Evolutionary conservation across 345 rosid genomes (phyloP), one percentile per base, ranked within the genome.

Genomic region (Stellera chamaejasme): DNA sequence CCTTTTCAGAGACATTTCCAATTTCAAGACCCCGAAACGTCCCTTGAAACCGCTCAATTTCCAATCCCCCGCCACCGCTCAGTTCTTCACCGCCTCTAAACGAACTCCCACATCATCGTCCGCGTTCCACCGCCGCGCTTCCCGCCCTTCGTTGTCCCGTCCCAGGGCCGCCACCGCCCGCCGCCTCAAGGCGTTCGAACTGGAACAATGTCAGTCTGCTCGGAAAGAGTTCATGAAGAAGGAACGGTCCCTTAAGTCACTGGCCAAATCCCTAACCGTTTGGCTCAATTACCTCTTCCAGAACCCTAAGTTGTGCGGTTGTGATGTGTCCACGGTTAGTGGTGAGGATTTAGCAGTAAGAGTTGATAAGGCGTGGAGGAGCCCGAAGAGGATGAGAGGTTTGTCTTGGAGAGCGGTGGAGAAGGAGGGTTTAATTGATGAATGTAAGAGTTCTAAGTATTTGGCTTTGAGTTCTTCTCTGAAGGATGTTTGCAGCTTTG

Each of bases 11-110:
- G 96, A 88, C 75, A 70, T 88, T 14, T 86, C 98, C 3, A 92
- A 92, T 67, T 82, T 83, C 79, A 86, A 78, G 71, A 92, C 98
- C 58, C 97, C 97, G 4, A 77, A 77, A 36, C 93, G 94, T 27
- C 63, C 80, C 44, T 69, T 77, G 0, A 66, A 60, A 19, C 45
- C 49, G 13, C 45, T 62, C 14, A 67, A 64, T 27, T 59, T 75
- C 65, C 63, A 74, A 5, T 70, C 96, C 42, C 90, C 96, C 56
- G 66, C 61, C 71, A 32, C 39, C 39, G 39, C 79, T 13, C 72
- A 66, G 0, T 77, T 69, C 82, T 88, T 85, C 79, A 80, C 93
- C 13, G 88, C 90, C 4, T 69, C 83, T 49, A 82, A 86, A 46
- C 72, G 62, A 59, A 85, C 91, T 0, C 86, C 95, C 0, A 69